Percentiles rank a stretch among this genome's conserved stretches.
Conservation (phyloP, 192 early-diverging fungal genomes). For the Linnemannia hyalina region DNA sequence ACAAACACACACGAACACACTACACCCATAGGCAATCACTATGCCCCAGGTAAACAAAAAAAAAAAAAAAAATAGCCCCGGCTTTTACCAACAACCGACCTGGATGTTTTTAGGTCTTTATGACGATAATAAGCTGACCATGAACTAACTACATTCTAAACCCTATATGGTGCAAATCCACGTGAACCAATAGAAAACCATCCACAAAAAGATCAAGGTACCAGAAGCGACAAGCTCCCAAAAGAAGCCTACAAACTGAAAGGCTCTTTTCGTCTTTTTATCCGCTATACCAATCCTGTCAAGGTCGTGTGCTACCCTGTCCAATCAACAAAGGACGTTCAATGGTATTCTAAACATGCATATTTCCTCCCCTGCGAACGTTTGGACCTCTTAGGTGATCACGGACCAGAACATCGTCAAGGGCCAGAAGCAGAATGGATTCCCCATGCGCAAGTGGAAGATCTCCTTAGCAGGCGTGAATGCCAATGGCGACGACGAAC, state of each 20-base stretch:
- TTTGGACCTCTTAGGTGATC: slow-evolving; percentile 29
- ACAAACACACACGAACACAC: not conserved
- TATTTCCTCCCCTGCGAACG: not conserved
- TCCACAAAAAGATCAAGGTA: slow-evolving; percentile 54
- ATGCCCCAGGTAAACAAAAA: slow-evolving; percentile 35
- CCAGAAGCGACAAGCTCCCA: not conserved
- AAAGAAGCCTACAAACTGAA: not conserved
- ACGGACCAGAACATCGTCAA: slow-evolving; percentile 54
- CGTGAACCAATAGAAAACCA: slow-evolving; percentile 18
- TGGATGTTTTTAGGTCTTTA: not conserved
- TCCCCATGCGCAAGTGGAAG: slow-evolving; percentile 63
- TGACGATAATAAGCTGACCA: not conserved
- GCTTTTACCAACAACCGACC: not conserved
- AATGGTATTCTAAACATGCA: not conserved
- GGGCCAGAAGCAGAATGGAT: slow-evolving; percentile 55
- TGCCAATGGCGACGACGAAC: slow-evolving; percentile 49
- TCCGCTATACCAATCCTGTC: not conserved
- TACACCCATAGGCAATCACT: not conserved
- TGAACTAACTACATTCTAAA: not conserved
- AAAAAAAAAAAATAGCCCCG: not conserved
- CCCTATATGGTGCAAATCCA: slow-evolving; percentile 1
- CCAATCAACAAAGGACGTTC: not conserved
- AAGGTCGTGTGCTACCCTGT: not conserved
- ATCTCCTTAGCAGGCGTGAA: slow-evolving; percentile 58
- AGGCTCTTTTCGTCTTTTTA: not conserved